Base-by-base conservation (phyloP, 2,329 filamentous ascomycete species). In the Paecilomyces sp. region DNA sequence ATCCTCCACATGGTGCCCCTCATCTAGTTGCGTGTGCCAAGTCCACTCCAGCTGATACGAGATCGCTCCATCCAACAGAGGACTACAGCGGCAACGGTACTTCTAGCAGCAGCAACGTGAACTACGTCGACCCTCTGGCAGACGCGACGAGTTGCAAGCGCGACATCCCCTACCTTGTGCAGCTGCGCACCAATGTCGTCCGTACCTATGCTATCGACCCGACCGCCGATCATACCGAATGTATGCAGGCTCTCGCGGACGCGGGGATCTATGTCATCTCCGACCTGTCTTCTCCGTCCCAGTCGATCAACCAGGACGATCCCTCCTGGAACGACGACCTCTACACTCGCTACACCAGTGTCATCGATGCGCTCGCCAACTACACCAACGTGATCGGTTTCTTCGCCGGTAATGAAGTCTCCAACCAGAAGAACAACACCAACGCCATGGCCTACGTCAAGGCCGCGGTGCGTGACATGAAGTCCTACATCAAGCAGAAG, bases 401-500 rank as follows among this genome's bases (percentile, higher is more conserved):
- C 88, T 97, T 99, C 76, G 93, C 92, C 67, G 94, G 94, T 74
- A 99, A 99, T 79, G 94, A 99, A 80, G 94, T 99, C 63, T 88
- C 91, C 69, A 96, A 97, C 82, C 84, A 87, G 70, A 82, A 83
- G 67, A 92, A 88, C 83, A 97, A 96, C 85, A 97, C 93, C 57
- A 80, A 84, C 62, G 90, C 93, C 56, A 93, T 91, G 63, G 92
- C 93, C 66, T 99, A 89, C 75, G 94, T 99, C 79, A 99, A 97
- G 85, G 94, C 93, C 62, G 92, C 94, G 63, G 92, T 97, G 65
- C 92, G 94, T 72, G 94, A 99, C 77, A 92, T 86, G 79, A 99
- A 99, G 87, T 82, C 85, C 62, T 94, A 97, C 82, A 96, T 99
- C 83, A 89, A 88, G 81, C 70, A 80, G 63, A 88, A 91, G 79